These are phyloP conservation scores for Heterococcus sp. DNA, from an alignment of 108 stramenopile species.

Conservation along the genomic window DNA sequence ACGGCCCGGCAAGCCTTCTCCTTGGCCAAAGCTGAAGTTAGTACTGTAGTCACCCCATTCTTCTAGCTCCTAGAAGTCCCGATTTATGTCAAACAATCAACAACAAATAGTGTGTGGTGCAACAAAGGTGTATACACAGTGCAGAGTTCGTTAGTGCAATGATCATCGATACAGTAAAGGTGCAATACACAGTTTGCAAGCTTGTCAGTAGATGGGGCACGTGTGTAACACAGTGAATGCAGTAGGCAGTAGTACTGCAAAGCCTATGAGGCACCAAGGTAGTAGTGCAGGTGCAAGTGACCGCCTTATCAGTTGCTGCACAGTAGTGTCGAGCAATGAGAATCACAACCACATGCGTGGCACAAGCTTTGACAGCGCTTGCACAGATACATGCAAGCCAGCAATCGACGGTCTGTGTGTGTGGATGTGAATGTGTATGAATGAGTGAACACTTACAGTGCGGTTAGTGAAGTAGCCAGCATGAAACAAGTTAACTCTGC, in stretches of 20 bases:
- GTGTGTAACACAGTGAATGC: background rate
- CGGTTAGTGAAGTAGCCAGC: slow-evolving; percentile 44
- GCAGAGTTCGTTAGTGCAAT: too few species aligned
- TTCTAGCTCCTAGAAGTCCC: slow-evolving; percentile 21
- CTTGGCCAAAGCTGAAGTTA: slow-evolving; percentile 18
- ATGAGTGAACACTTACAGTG: background rate
- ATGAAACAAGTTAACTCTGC: slow-evolving; percentile 19
- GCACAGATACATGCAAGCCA: background rate
- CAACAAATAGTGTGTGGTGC: background rate
- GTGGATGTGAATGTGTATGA: too few species aligned
- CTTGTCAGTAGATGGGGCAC: too few species aligned
- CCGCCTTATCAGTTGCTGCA: too few species aligned
- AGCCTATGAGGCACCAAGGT: too few species aligned
- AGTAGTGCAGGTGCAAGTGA: too few species aligned
- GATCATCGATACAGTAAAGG: too few species aligned
- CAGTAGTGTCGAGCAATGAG: too few species aligned
- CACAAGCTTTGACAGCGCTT: background rate
- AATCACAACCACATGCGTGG: background rate
- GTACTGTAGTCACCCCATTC: slow-evolving; percentile 42
- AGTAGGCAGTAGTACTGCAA: background rate
- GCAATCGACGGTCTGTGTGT: background rate
- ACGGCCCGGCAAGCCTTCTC: slow-evolving; percentile 25
- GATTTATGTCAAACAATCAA: background rate
- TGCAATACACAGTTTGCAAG: too few species aligned
- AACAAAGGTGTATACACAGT: background rate